These are phyloP conservation scores for Lathyrus tuberosus DNA, from an alignment of 306 rosid species.

Conservation along the genomic window DNA sequence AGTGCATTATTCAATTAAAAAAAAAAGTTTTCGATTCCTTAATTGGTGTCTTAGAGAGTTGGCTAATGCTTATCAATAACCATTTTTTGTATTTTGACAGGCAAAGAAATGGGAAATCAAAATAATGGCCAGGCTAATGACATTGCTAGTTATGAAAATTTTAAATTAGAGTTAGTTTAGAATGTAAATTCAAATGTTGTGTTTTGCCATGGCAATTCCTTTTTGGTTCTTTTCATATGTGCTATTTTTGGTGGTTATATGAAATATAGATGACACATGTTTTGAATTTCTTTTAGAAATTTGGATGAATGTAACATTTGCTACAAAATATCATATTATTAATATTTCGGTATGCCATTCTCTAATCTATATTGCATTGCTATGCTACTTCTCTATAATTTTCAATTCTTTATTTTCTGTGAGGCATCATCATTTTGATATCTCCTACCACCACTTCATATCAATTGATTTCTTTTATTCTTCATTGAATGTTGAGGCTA, in stretches of 20 bases:
- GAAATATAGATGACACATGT: constrained; percentile 35
- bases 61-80: constrained; percentile 20
- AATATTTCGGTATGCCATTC: too few species aligned
- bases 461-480: too few species aligned
- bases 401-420: too few species aligned
- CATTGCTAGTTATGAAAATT: constrained; percentile 47
- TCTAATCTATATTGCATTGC: too few species aligned
- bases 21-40: not conserved
- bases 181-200: constrained; percentile 42
- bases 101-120: constrained; percentile 74
- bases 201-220: constrained; percentile 31
- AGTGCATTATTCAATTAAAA: not conserved
- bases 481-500: too few species aligned
- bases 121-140: constrained; percentile 62
- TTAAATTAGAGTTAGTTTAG: constrained; percentile 36
- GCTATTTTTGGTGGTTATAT: constrained; percentile 38
- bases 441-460: too few species aligned
- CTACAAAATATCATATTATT: too few species aligned
- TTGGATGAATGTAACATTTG: too few species aligned
- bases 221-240: constrained; percentile 44
- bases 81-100: constrained; percentile 51
- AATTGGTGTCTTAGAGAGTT: not conserved
- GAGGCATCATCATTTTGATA: too few species aligned
- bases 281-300: not conserved
- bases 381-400: too few species aligned